These are phyloP conservation scores for Saccharum officinarum DNA, from an alignment of 176 grass and related monocot genomes.

Conservation along the genomic window DNA sequence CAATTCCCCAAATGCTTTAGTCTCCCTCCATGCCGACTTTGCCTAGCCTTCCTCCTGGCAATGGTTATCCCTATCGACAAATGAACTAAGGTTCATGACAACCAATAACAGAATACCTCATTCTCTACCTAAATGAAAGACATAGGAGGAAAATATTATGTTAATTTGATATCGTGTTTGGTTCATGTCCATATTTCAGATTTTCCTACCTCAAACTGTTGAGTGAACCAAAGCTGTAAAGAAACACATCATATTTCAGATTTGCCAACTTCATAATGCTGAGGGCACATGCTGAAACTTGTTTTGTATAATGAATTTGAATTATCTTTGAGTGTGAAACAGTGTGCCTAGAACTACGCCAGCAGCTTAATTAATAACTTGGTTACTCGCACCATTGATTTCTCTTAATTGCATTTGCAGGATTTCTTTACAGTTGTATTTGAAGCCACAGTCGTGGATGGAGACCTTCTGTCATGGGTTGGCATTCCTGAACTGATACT, in stretches of 20 bases:
- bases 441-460: conserved; percentile 58
- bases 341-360: neutral
- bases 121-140: neutral
- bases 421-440: conserved; percentile 66
- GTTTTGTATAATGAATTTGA: neutral
- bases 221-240: neutral
- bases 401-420: conserved; percentile 23
- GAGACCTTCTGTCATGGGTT: conserved; percentile 75
- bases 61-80: too few relatives aligned
- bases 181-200: neutral
- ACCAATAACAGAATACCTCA: too few relatives aligned
- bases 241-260: neutral
- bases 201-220: neutral
- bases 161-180: neutral
- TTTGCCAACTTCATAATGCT: neutral
- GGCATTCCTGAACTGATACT: conserved; percentile 14
- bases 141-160: neutral
- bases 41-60: too few relatives aligned
- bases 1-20: too few relatives aligned
- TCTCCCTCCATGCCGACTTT: too few relatives aligned
- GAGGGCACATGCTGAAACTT: neutral
- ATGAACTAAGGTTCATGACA: too few relatives aligned
- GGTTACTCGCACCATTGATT: neutral
- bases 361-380: neutral
- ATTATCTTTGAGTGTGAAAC: neutral